phyloP scores from a whole-genome alignment of 345 rosid species.

The Populus ilicifolia region DNA sequence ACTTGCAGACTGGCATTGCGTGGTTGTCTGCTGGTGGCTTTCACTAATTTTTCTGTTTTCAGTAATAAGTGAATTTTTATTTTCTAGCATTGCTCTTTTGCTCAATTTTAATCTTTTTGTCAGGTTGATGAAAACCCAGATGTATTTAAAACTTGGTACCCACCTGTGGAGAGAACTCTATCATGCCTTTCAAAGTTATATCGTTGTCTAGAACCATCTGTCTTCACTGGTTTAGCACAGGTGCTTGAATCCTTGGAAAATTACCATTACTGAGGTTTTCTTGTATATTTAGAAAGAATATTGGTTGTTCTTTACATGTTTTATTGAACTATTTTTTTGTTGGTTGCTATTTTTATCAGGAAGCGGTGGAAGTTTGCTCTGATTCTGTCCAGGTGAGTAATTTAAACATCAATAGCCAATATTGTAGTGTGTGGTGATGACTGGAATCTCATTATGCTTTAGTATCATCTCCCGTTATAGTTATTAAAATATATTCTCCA shows the following conservation, averaged over 20 bases:
- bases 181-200: constrained; percentile 90
- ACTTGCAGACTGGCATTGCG: no score
- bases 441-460: neutral
- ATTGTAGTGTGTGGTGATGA: neutral
- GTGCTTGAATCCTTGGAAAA: constrained; percentile 35
- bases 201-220: constrained; percentile 74
- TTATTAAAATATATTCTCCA: constrained; percentile 11
- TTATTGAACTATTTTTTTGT: constrained; percentile 15
- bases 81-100: neutral
- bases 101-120: neutral
- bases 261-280: neutral
- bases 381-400: constrained; percentile 76
- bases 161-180: constrained; percentile 87
- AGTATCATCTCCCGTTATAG: neutral
- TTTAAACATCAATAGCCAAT: constrained; percentile 9
- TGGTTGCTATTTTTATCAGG: constrained; percentile 46
- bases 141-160: constrained; percentile 84
- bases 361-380: constrained; percentile 96
- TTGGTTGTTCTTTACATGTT: constrained; percentile 12
- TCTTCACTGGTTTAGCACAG: constrained; percentile 98
- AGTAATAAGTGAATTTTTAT: neutral
- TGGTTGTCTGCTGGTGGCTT: neutral
- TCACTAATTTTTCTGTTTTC: neutral
- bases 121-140: constrained; percentile 66
- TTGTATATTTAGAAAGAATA: neutral